Conservation (phyloP, 768 basidiomycete species). For the button mushroom (Agaricus bisporus) region DNA sequence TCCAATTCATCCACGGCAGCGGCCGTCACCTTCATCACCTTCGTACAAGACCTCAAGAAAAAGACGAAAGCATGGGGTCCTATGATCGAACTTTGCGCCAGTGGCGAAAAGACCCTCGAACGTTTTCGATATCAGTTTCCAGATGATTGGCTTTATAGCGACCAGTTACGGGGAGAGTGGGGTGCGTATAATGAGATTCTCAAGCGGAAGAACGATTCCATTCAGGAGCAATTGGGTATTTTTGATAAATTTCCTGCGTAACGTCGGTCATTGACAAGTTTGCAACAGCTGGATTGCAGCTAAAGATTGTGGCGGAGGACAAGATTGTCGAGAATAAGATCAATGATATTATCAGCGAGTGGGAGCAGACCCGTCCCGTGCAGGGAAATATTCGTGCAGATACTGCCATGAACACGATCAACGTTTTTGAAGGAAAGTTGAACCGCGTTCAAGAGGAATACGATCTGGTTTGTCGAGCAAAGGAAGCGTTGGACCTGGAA, state of each 20-base stretch:
- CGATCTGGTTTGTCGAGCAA: slow-evolving; percentile 91
- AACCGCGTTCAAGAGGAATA: slow-evolving; percentile 90
- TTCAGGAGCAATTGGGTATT: slow-evolving; percentile 95
- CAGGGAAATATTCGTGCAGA: slow-evolving; percentile 96
- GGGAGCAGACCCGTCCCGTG: slow-evolving; percentile 95
- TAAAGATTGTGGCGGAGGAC: slow-evolving; percentile 99
- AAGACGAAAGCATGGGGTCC: slow-evolving; percentile 96
- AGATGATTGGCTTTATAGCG: slow-evolving; percentile 96
- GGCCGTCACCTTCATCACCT: slow-evolving; percentile 98
- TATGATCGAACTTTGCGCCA: slow-evolving; percentile 90
- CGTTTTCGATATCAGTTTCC: slow-evolving; percentile 96
- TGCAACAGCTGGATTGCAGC: slow-evolving; percentile 83
- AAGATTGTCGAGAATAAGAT: slow-evolving; percentile 97
- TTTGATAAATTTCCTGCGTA: slow-evolving; percentile 7
- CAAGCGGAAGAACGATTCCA: slow-evolving; percentile 96
- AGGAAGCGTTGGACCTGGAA: slow-evolving; percentile 94
- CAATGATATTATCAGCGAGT: slow-evolving; percentile 82
- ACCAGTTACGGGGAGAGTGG: slow-evolving; percentile 97
- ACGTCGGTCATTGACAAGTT: background rate
- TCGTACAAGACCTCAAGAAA: slow-evolving; percentile 97
- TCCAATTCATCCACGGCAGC: slow-evolving; percentile 93
- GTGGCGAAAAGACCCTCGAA: slow-evolving; percentile 96
- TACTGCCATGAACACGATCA: slow-evolving; percentile 93
- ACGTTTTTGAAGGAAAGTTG: slow-evolving; percentile 89
- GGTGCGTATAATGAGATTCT: slow-evolving; percentile 97